Percentiles rank a stretch among this genome's conserved stretches.
Conservation (phyloP, 345 rosid species). For the Chamaenerion angustifolium region DNA sequence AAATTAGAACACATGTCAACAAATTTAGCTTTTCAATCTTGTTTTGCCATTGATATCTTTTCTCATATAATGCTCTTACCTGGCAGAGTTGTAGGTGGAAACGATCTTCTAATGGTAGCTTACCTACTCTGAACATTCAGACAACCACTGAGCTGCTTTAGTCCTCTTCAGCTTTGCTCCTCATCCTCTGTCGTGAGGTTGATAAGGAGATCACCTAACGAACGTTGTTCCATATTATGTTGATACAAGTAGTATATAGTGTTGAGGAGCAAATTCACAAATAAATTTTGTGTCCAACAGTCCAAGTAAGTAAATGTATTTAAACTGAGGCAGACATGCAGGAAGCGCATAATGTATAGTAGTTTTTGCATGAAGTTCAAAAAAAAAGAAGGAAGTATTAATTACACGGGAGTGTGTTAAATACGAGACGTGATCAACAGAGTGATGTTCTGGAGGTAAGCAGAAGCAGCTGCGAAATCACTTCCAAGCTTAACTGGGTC, state of each 20-base stretch:
- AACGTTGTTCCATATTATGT: background rate
- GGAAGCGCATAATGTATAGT: constrained; percentile 3
- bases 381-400: constrained; percentile 6
- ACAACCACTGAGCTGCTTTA: constrained; percentile 3
- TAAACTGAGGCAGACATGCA: constrained; percentile 4
- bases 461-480: constrained; percentile 81
- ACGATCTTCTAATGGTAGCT: constrained; percentile 1
- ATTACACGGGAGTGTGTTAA: constrained; percentile 21
- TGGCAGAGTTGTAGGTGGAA: constrained; percentile 4
- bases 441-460: constrained; percentile 61
- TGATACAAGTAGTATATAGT: too few relatives aligned
- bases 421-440: constrained; percentile 80
- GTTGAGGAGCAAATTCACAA: background rate
- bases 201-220: constrained; percentile 9
- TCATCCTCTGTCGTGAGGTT: background rate
- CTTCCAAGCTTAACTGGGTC: constrained; percentile 84
- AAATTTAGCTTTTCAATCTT: background rate
- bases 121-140: background rate
- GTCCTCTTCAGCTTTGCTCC: background rate
- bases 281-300: constrained; percentile 4
- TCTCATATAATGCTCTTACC: background rate
- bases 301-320: constrained; percentile 2
- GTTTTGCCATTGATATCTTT: background rate
- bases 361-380: constrained; percentile 13
- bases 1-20: too few relatives aligned